Base-by-base conservation (phyloP, 495 filamentous ascomycete species). In the Copromyces sp. region DNA sequence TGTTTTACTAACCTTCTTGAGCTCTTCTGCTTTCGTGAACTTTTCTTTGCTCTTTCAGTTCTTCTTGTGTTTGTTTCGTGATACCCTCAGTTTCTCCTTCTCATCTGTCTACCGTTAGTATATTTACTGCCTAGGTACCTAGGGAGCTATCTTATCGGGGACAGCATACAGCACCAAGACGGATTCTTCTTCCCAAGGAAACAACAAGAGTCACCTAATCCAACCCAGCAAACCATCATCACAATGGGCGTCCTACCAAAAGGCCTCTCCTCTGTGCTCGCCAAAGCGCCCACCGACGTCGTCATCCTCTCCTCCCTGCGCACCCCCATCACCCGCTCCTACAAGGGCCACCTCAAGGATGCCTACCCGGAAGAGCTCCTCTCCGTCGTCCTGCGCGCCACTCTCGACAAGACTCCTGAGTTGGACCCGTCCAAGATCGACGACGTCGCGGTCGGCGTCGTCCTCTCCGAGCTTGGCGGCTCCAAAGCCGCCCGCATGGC, bases 401-500 rank as follows among this genome's bases (percentile, higher is more conserved):
- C 94, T 9, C 85, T 96, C 70, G 88, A 88, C 74, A 87, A 88
- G 39, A 90, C 90, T 79, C 92, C 93, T 3, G 89, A 90, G 74
- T 90, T 97, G 72, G 87, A 92, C 75, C 90, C 92, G 0, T 81
- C 87, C 8, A 75, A 83, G 20, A 90, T 98, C 74, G 85, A 95
- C 76, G 94, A 97, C 75, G 89, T 97, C 16, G 88, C 88, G 71
- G 90, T 97, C 75, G 94, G 94, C 73, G 93, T 93, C 69, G 94
- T 97, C 17, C 87, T 98, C 45, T 91, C 92, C 70, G 93, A 97
- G 79, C 92, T 98, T 35, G 94, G 94, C 70, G 94, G 94, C 72
- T 90, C 89, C 71, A 98, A 98, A 84, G 93, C 93, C 14, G 93
- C 92, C 41, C 91, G 94, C 74, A 97, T 96, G 94, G 93, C 93